Evolutionary conservation across 345 rosid species (phyloP).

Genomic region (Pistacia atlantica): DNA sequence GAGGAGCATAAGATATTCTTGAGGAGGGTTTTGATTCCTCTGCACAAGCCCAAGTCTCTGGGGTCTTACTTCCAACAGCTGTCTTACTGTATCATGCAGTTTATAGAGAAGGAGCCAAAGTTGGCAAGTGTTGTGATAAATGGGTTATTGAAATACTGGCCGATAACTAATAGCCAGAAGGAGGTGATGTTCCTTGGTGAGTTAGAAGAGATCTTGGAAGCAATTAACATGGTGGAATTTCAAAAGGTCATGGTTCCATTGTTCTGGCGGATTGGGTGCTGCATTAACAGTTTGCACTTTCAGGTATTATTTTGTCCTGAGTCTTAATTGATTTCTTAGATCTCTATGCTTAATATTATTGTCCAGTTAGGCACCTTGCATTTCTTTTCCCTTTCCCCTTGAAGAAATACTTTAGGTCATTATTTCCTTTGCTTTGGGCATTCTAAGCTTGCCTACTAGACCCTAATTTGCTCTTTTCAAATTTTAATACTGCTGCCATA

Average conservation of each 20-base stretch:
- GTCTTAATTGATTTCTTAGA: neutral
- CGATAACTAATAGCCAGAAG: conserved; percentile 81
- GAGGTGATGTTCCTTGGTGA: conserved; percentile 89
- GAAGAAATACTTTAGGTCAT: neutral
- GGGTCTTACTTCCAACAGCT: conserved; percentile 81
- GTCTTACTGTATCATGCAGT: conserved; percentile 74
- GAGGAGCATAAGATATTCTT: conserved; percentile 92
- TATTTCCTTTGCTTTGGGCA: neutral
- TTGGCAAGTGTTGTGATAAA: conserved; percentile 60
- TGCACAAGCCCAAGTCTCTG: conserved; percentile 84
- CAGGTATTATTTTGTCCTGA: conserved; percentile 56
- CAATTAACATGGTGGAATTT: conserved; percentile 68
- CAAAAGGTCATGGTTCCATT: conserved; percentile 79
- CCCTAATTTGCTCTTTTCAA: neutral
- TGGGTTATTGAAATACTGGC: conserved; percentile 85
- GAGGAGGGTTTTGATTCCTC: conserved; percentile 78
- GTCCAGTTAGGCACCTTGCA: neutral
- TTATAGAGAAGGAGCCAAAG: conserved; percentile 84
- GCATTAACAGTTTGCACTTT: conserved; percentile 82
- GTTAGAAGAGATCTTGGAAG: conserved; percentile 82
- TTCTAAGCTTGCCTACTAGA: neutral
- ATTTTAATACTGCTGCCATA: conserved; percentile 4
- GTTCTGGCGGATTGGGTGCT: conserved; percentile 72
- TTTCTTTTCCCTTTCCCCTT: neutral
- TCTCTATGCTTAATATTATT: neutral